Evolutionary conservation across 2,329 filamentous ascomycete species (phyloP), one percentile per base, ranked within the genome.

Genomic region (Chaetomiaceae sp.): DNA sequence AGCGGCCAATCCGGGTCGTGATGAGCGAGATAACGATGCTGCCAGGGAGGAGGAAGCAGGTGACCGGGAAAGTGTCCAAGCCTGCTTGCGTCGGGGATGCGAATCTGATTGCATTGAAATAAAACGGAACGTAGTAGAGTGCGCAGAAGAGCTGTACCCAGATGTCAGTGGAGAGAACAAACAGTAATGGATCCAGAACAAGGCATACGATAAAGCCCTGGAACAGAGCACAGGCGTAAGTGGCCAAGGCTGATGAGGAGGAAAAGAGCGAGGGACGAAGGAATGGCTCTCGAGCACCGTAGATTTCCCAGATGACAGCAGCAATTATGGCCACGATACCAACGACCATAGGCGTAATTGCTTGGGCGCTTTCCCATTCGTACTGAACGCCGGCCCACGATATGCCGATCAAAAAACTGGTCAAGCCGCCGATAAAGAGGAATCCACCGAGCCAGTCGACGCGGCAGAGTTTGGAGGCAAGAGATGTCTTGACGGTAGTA

Each of bases 361-460:
- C 69, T 13, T 67, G 62, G 11, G 61, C 65, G 38, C 69, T 69
- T 2, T 63, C 60, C 76, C 76, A 79, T 0, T 69, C 55, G 40
- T 71, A 69, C 37, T 71, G 64, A 2, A 71, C 66, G 2, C 76
- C 77, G 2, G 71, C 77, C 65, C 71, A 76, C 3, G 71, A 74
- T n/a, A 79, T 66, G 0, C 74, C 69, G 3, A 78, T 64, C 5
- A 80, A 71, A 14, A 79, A 69, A 5, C 71, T 66, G 9, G 74
- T 70, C 5, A 71, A 64, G 1, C 72, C 71, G 1, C 63, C 66
- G 1, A 73, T 73, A 58, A 80, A 73, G 10, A 77, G 51, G n/a
- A 68, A 59, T 1, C 70, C 72, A 2, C 77, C 77, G 2, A 73
- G 32, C 61, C 69, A 75, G 58, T 81, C 77, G 20, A 77, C 68